Base-by-base conservation (phyloP, 2,329 filamentous ascomycete species). In the Lachnellula occidentalis region DNA sequence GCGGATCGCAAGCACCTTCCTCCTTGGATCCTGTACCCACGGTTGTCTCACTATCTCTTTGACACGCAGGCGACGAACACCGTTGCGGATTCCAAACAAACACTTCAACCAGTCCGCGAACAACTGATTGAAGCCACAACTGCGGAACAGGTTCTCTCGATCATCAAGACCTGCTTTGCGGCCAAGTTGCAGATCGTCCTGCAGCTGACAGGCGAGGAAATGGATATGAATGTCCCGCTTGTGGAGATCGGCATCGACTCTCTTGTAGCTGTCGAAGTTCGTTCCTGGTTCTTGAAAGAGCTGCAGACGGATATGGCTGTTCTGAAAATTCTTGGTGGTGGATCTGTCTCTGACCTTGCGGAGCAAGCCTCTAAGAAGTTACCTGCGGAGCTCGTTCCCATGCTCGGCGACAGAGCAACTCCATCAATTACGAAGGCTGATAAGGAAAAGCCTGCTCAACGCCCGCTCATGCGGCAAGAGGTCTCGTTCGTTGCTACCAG, bases 281-380 rank as follows among this genome's bases (percentile, higher is more conserved):
- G 76, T 1, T 62, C 70, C 0, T 80, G 78, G 78, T 76, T 79
- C 55, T 39, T 73, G n/a, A 76, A 76, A 51, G 66, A 74, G 37
- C 45, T 78, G 0, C 56, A 73, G 0, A 63, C 73, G 0, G 73
- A 79, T 45, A 69, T 80, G 0, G 73, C 76, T 0, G 71, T 79
- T 2, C 64, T 79, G 3, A 75, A 75, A 54, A 68, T 80, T 37
- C 58, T 78, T 4, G 67, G 71, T 8, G 72, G 71, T 7, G 61
- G 52, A 5, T 64, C 59, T 15, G 49, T 63, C 34, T 34, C 31
- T n/a, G 65, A 66, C 21, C 45, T 54, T 22, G 22, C 27, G 12
- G 31, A 42, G 5, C 27, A 46, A 31, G 53, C 39, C 5, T 52
- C 36, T 17, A 34, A 42, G 22, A 53, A 53, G 34, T 22, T 53